These are phyloP conservation scores for Tetramitus jugosus DNA, from an alignment of 208 protist species.

Conservation along the genomic window DNA sequence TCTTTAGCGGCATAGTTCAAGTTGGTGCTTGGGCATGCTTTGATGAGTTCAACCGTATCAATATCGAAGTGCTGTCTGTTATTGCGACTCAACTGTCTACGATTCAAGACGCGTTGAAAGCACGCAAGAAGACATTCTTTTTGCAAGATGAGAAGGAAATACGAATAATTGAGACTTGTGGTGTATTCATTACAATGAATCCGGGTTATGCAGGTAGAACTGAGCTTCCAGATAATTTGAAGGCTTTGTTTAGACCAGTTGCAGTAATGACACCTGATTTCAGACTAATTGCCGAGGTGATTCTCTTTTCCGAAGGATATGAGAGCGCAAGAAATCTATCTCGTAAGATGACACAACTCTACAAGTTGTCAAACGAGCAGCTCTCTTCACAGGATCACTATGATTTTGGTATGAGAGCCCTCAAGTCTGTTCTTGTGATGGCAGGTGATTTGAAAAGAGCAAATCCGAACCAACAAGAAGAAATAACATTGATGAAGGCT, in stretches of 20 bases:
- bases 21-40: conserved; percentile 95
- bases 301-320: conserved; percentile 94
- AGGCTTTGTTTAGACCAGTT: conserved; percentile 93
- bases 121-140: conserved; percentile 46
- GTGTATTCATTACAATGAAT: conserved; percentile 98
- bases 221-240: conserved; percentile 96
- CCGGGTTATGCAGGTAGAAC: conserved; percentile 96
- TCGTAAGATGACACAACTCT: conserved; percentile 94
- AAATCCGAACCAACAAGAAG: conserved; percentile 87
- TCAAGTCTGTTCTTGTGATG: conserved; percentile 97
- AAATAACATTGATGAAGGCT: conserved; percentile 91
- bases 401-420: conserved; percentile 95
- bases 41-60: conserved; percentile 98
- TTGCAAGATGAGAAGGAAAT: conserved; percentile 90
- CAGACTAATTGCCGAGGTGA: conserved; percentile 93
- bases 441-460: conserved; percentile 90
- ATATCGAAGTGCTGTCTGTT: conserved; percentile 95
- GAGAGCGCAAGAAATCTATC: conserved; percentile 83
- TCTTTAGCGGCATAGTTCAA: conserved; percentile 91
- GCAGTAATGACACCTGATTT: conserved; percentile 97
- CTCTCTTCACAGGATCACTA: conserved; percentile 93
- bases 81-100: conserved; percentile 91
- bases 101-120: conserved; percentile 79
- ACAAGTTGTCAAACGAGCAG: conserved; percentile 95
- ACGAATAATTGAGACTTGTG: conserved; percentile 78